These are phyloP conservation scores for Solanum raphanifolium DNA, from an alignment of 257 asterid genomes.

Conservation along the genomic window DNA sequence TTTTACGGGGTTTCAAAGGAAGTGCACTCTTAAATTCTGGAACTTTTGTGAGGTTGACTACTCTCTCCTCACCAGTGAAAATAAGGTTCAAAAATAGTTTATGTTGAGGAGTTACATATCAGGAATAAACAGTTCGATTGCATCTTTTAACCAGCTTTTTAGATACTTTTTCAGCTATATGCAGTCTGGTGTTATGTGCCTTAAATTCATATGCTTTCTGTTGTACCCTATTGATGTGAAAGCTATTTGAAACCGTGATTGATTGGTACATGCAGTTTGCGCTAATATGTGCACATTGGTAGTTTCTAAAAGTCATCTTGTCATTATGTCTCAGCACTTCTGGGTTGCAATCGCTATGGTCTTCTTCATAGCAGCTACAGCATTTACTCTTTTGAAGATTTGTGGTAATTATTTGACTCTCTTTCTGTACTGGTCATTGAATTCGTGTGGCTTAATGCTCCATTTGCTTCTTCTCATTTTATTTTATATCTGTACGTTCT, in stretches of 20 bases:
- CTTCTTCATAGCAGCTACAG: conserved; percentile 90
- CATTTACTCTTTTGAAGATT: conserved; percentile 80
- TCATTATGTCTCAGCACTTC: conserved; percentile 65
- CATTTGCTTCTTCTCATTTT: not conserved
- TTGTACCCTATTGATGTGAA: not conserved
- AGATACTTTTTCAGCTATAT: not conserved
- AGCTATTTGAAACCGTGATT: not conserved
- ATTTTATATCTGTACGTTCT: not conserved
- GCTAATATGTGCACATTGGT: not conserved
- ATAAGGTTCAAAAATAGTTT: not conserved
- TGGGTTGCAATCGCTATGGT: conserved; percentile 99
- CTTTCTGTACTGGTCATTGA: not conserved
- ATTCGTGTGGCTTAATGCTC: not conserved
- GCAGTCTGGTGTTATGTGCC: not conserved
- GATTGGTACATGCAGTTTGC: not conserved
- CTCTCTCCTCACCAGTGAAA: not conserved
- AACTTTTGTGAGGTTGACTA: not conserved
- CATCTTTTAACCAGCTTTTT: not conserved
- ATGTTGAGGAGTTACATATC: not conserved
- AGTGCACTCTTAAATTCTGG: not conserved
- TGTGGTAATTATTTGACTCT: conserved; percentile 41
- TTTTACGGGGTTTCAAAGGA: not conserved
- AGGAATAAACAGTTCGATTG: not conserved
- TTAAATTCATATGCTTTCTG: not conserved
- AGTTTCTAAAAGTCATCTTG: conserved; percentile 2